Percentiles rank a stretch among this genome's conserved stretches.
Evolutionary conservation across 495 filamentous ascomycete species (phyloP).

Genomic region (Aspergillus sparsus): DNA sequence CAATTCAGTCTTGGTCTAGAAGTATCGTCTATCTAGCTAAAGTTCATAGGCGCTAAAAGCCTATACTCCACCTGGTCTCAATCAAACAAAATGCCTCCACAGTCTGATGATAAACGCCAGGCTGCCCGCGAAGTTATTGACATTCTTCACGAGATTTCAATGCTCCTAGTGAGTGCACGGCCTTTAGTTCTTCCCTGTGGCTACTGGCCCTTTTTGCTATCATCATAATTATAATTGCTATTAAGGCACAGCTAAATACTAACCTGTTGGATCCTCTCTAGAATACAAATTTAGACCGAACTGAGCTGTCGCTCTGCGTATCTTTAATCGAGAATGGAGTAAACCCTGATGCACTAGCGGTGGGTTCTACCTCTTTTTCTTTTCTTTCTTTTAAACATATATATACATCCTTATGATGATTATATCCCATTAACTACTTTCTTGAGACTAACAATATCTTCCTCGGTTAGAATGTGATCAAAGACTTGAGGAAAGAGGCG

Average conservation of each 20-base stretch:
- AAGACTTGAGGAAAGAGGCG: conserved; percentile 68
- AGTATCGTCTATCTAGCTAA: background rate
- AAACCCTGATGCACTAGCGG: conserved; percentile 91
- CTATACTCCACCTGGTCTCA: background rate
- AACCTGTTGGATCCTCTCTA: conserved; percentile 33
- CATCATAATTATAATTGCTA: too few species aligned
- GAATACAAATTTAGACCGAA: conserved; percentile 91
- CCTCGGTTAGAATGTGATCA: conserved; percentile 62
- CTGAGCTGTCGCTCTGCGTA: conserved; percentile 89
- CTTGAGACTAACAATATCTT: background rate
- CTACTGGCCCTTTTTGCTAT: background rate
- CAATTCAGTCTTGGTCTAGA: too few species aligned
- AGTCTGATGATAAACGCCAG: conserved; percentile 69
- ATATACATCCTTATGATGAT: background rate
- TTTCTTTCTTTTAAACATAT: too few species aligned
- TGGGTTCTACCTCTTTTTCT: conserved; percentile 43
- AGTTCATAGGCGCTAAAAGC: background rate
- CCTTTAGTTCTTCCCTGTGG: conserved; percentile 15
- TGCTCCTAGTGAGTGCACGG: conserved; percentile 64
- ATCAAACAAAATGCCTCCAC: conserved; percentile 35
- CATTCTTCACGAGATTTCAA: conserved; percentile 92
- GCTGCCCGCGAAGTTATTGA: conserved; percentile 96
- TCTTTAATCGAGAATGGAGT: conserved; percentile 97
- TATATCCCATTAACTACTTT: too few species aligned
- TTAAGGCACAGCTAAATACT: background rate